Evolutionary conservation across 2,329 filamentous ascomycete genomes (phyloP).

Genomic region (Colletotrichum siamense): DNA sequence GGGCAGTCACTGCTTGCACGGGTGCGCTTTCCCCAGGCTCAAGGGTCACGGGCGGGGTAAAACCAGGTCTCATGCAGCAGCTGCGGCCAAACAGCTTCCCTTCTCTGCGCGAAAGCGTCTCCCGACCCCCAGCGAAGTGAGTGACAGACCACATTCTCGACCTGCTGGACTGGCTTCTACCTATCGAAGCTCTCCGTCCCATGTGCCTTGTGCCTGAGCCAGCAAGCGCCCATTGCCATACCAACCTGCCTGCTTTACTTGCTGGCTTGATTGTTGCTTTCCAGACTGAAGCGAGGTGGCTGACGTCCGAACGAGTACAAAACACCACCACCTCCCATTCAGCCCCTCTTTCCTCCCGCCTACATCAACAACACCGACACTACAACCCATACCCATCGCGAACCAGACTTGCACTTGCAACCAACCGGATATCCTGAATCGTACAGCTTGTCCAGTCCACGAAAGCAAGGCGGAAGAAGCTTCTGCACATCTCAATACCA

Average conservation of each 20-base stretch:
- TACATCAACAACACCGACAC: background rate
- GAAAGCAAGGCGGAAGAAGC: background rate
- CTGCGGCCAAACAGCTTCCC: background rate
- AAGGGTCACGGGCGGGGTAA: conserved; percentile 7
- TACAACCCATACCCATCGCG: background rate
- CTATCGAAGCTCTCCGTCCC: background rate
- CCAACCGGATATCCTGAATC: background rate
- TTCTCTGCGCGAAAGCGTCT: background rate
- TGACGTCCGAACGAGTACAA: background rate
- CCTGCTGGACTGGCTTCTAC: background rate
- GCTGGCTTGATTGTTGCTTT: background rate
- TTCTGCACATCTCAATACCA: background rate
- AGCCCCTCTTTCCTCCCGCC: background rate
- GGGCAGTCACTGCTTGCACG: background rate
- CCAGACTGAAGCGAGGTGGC: background rate
- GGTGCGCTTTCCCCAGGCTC: background rate
- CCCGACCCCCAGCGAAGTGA: background rate
- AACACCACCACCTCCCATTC: conserved; percentile 4
- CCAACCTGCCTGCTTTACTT: background rate
- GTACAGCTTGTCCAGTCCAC: background rate
- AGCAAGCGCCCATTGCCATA: conserved; percentile 10
- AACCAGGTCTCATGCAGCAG: background rate
- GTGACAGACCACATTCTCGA: background rate
- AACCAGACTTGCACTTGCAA: background rate
- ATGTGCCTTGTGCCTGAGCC: conserved; percentile 1